Evolutionary conservation across 2,329 filamentous ascomycete species (phyloP).

Genomic region (Colletotrichum lentis): DNA sequence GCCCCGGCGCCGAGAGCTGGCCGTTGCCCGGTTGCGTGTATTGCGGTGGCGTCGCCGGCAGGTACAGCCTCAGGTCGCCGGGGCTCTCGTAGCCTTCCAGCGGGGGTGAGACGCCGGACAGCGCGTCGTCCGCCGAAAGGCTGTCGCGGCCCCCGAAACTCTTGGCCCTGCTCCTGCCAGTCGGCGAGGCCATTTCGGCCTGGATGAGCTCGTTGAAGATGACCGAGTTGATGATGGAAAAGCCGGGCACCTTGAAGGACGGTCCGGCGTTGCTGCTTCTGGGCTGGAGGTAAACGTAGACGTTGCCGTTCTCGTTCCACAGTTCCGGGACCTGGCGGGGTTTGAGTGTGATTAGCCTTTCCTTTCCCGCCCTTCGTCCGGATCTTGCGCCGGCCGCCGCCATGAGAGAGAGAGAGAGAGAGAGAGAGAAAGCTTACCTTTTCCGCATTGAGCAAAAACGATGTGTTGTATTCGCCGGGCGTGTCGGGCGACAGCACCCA

Average conservation of each 20-base stretch:
- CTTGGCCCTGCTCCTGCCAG: conserved; percentile 46
- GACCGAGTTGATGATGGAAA: conserved; percentile 62
- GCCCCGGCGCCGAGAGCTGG: conserved; percentile 48
- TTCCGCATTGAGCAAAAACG: conserved; percentile 61
- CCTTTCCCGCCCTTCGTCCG: conserved; percentile 1
- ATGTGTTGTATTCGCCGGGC: conserved; percentile 64
- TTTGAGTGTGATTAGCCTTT: conserved; percentile 25
- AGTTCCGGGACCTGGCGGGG: conserved; percentile 66
- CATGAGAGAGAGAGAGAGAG: too few relatives aligned
- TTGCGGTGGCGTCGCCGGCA: conserved; percentile 56
- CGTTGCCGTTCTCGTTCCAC: conserved; percentile 68
- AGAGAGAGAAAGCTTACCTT: conserved; percentile 60
- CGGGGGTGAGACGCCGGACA: conserved; percentile 52
- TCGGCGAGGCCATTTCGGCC: conserved; percentile 50
- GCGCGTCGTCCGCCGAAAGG: conserved; percentile 60
- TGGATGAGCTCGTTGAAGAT: conserved; percentile 63
- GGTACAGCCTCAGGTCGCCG: conserved; percentile 60
- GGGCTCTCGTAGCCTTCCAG: conserved; percentile 46
- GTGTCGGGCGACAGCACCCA: conserved; percentile 65
- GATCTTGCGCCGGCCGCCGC: conserved; percentile 31
- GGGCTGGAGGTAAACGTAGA: conserved; percentile 66
- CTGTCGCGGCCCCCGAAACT: conserved; percentile 60
- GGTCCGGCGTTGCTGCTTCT: conserved; percentile 59
- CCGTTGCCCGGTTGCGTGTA: conserved; percentile 44
- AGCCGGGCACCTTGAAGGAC: conserved; percentile 67